These are phyloP conservation scores for Peronospora belbahrii DNA, from an alignment of 352 stramenopile species.

Conservation along the genomic window DNA sequence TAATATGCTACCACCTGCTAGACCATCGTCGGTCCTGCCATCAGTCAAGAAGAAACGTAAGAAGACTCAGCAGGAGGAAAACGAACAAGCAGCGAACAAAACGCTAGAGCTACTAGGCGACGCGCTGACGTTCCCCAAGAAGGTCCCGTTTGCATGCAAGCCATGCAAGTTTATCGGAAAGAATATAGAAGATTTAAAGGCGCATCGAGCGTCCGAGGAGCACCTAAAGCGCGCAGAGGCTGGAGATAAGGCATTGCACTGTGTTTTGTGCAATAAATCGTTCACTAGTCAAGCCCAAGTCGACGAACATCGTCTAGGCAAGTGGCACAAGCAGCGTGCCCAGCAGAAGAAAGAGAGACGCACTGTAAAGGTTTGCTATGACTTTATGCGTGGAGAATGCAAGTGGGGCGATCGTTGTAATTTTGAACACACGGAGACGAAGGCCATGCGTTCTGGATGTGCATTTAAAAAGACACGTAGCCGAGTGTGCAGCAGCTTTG, in stretches of 20 bases:
- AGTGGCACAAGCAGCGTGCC: constrained; percentile 76
- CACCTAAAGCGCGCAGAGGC: constrained; percentile 36
- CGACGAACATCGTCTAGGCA: constrained; percentile 65
- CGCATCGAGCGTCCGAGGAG: constrained; percentile 38
- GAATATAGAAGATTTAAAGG: constrained; percentile 54
- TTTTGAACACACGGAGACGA: constrained; percentile 67
- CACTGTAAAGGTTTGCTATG: constrained; percentile 71
- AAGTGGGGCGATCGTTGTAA: constrained; percentile 52
- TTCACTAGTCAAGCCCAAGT: constrained; percentile 74
- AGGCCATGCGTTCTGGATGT: constrained; percentile 48
- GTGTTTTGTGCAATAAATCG: constrained; percentile 61
- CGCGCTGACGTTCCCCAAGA: constrained; percentile 54
- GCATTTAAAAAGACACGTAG: constrained; percentile 47
- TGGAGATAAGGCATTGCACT: constrained; percentile 32
- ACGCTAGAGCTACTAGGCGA: constrained; percentile 34
- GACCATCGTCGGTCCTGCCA: constrained; percentile 15
- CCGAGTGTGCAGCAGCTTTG: constrained; percentile 50
- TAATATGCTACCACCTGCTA: constrained; percentile 40
- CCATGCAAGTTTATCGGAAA: constrained; percentile 70
- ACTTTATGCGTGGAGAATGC: constrained; percentile 74
- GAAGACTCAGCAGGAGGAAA: constrained; percentile 24
- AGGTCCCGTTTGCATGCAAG: constrained; percentile 79
- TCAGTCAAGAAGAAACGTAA: constrained; percentile 37
- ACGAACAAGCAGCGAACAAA: constrained; percentile 20
- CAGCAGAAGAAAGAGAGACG: constrained; percentile 62